Percentiles rank a stretch among this genome's conserved stretches.
Conservation (phyloP, 768 basidiomycete species). For the Russula abietina region DNA sequence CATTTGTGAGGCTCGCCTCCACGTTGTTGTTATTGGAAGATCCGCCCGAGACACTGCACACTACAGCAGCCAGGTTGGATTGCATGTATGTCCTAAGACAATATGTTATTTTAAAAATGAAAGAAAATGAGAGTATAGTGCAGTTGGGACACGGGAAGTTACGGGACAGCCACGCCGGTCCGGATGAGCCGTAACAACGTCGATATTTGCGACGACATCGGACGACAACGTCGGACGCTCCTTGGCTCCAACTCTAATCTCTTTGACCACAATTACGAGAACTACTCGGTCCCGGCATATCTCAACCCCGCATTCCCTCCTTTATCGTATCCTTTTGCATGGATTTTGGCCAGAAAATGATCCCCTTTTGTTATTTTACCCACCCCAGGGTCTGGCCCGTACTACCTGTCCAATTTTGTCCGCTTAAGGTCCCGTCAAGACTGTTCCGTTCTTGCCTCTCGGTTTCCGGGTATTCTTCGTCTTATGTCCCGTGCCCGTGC, state of each 20-base stretch:
- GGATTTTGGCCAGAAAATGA: not conserved
- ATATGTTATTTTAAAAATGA: not conserved
- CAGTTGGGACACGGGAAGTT: no score
- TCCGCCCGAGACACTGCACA: constrained; percentile 1
- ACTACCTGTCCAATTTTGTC: not conserved
- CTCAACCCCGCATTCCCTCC: constrained; percentile 1
- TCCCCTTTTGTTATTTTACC: not conserved
- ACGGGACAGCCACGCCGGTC: not conserved
- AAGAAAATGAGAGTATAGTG: not conserved
- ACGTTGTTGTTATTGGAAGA: not conserved
- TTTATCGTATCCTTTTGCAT: not conserved
- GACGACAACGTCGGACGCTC: no score
- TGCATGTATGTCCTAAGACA: not conserved
- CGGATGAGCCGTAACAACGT: not conserved
- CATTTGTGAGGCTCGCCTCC: not conserved
- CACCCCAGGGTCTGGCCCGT: no score
- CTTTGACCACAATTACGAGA: constrained; percentile 3
- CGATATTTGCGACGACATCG: no score
- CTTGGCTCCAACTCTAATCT: not conserved
- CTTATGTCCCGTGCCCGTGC: not conserved
- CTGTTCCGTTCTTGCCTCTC: not conserved
- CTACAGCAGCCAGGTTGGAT: constrained; percentile 1
- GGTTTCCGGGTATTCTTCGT: constrained; percentile 2
- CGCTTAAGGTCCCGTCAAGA: not conserved
- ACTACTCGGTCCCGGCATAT: constrained; percentile 2